These are phyloP conservation scores for Lactarius sanguifluus DNA, from an alignment of 768 basidiomycete genomes.

Conservation along the genomic window DNA sequence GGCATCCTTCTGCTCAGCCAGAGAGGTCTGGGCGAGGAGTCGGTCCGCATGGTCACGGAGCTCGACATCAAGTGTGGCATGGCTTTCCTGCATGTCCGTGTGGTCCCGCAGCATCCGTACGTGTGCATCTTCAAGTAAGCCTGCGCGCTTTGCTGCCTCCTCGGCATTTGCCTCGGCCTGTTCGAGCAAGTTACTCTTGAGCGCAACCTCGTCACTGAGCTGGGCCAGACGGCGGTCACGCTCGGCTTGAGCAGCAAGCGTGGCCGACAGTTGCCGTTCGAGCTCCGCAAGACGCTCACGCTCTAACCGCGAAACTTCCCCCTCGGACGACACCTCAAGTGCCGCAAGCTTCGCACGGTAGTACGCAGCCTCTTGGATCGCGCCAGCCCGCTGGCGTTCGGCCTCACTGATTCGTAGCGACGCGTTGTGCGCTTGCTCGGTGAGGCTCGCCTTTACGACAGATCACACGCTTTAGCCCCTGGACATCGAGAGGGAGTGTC, in stretches of 20 bases:
- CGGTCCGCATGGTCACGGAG: slow-evolving; percentile 77
- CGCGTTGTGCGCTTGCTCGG: slow-evolving; percentile 70
- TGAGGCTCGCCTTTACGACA: slow-evolving; percentile 57
- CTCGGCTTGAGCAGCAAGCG: slow-evolving; percentile 59
- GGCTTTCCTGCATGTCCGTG: slow-evolving; percentile 65
- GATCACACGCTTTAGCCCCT: slow-evolving; percentile 1
- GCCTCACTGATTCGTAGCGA: slow-evolving; percentile 80
- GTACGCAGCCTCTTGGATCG: slow-evolving; percentile 92
- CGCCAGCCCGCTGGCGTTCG: slow-evolving; percentile 71
- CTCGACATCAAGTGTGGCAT: slow-evolving; percentile 57
- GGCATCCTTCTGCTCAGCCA: slow-evolving; percentile 74
- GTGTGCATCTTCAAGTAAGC: slow-evolving; percentile 68
- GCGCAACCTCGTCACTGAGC: slow-evolving; percentile 66
- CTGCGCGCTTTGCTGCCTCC: slow-evolving; percentile 75
- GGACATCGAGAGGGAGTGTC: background rate
- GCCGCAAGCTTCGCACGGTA: slow-evolving; percentile 94
- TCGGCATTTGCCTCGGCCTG: slow-evolving; percentile 76
- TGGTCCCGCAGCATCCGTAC: slow-evolving; percentile 62
- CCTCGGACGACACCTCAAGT: slow-evolving; percentile 65
- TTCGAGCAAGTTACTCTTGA: slow-evolving; percentile 74
- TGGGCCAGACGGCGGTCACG: slow-evolving; percentile 74
- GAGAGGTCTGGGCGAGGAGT: slow-evolving; percentile 68
- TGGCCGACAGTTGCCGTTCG: slow-evolving; percentile 63
- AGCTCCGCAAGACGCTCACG: slow-evolving; percentile 73
- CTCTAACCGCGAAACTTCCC: slow-evolving; percentile 70